These are phyloP conservation scores for Senna siamea DNA, from an alignment of 306 rosid genomes.

Conservation along the genomic window DNA sequence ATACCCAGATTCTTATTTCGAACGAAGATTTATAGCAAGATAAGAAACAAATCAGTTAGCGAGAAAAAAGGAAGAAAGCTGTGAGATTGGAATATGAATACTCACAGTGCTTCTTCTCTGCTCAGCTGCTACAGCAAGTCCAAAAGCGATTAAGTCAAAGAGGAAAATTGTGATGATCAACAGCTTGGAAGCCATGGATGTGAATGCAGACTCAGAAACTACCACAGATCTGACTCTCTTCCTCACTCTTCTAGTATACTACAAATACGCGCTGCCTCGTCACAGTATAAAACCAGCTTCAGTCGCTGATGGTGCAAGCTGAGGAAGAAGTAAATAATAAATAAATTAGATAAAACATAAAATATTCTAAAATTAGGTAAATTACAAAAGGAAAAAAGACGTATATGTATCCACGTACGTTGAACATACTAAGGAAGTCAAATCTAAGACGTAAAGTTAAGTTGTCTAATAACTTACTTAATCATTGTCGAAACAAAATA, in stretches of 20 bases:
- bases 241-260: not conserved
- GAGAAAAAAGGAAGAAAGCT: not conserved
- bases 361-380: not conserved
- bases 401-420: too few relatives aligned
- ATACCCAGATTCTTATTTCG: constrained; percentile 6
- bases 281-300: constrained; percentile 16
- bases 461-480: too few relatives aligned
- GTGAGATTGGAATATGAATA: constrained; percentile 26
- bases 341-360: not conserved
- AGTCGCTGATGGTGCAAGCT: constrained; percentile 7
- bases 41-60: not conserved
- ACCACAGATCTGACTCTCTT: constrained; percentile 47
- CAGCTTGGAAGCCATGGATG: constrained; percentile 92
- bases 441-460: too few relatives aligned
- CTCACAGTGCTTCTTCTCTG: constrained; percentile 96
- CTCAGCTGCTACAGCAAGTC: constrained; percentile 93
- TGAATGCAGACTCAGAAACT: constrained; percentile 37
- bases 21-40: not conserved
- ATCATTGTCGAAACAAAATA: too few relatives aligned
- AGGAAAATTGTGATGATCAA: constrained; percentile 62
- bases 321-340: not conserved
- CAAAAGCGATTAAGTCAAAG: constrained; percentile 83
- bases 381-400: not conserved
- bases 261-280: not conserved
- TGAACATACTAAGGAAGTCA: too few relatives aligned